Evolutionary conservation across 345 rosid species (phyloP).

Genomic region (Lepidium aucheri): DNA sequence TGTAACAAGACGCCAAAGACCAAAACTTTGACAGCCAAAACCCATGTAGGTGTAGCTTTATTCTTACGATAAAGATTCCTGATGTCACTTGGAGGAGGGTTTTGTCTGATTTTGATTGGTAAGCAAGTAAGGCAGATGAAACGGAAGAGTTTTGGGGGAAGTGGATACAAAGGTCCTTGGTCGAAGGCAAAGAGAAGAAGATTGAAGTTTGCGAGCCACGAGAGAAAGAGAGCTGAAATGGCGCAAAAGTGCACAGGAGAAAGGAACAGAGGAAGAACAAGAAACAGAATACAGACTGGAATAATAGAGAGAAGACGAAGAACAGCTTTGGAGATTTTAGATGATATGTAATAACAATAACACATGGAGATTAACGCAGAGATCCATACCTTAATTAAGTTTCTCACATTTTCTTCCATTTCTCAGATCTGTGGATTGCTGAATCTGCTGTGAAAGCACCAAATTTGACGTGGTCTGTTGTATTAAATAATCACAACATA

Average conservation of each 20-base stretch:
- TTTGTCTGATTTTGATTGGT: conserved; percentile 39
- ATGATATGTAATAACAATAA: conserved; percentile 42
- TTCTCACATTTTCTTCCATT: conserved; percentile 25
- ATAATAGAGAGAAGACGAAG: conserved; percentile 44
- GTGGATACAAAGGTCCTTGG: conserved; percentile 50
- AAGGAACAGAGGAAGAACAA: conserved; percentile 42
- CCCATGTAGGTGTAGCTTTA: conserved; percentile 14
- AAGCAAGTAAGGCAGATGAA: conserved; percentile 54
- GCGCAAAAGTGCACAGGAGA: conserved; percentile 26
- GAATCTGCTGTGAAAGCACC: not conserved
- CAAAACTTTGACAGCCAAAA: conserved; percentile 29
- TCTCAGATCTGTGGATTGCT: conserved; percentile 12
- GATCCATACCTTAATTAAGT: conserved; percentile 43
- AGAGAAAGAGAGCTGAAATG: conserved; percentile 35
- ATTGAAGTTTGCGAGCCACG: conserved; percentile 56
- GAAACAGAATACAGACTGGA: conserved; percentile 38
- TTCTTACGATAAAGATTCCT: not conserved
- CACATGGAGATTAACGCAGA: conserved; percentile 28
- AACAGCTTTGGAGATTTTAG: conserved; percentile 35
- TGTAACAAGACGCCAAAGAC: conserved; percentile 26
- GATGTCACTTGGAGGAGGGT: conserved; percentile 7
- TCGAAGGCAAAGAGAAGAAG: conserved; percentile 62
- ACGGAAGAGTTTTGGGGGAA: conserved; percentile 32
- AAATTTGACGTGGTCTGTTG: not conserved
- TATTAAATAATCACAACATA: not conserved